Evolutionary conservation across 768 basidiomycete genomes (phyloP).

Genomic region (Cyathus striatus): DNA sequence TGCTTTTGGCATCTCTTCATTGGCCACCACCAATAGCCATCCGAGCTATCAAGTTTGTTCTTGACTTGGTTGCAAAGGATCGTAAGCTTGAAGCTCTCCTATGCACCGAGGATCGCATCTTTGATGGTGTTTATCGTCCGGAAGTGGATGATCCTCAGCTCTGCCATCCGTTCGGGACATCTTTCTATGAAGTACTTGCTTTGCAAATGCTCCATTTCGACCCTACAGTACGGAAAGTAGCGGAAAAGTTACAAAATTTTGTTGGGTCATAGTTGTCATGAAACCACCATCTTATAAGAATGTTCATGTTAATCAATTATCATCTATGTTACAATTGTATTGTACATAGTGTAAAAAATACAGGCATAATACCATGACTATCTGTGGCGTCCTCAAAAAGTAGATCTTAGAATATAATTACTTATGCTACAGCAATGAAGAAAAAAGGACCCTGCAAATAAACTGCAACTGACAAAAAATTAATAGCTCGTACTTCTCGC

Average conservation of each 20-base stretch:
- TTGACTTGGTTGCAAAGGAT: constrained; percentile 68
- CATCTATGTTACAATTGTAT: constrained; percentile 11
- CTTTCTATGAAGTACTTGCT: constrained; percentile 79
- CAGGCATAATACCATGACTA: no score
- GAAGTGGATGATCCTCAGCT: constrained; percentile 89
- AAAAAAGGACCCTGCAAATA: background rate
- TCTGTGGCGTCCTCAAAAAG: no score
- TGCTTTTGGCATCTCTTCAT: constrained; percentile 73
- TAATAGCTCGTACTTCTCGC: no score
- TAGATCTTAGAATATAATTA: background rate
- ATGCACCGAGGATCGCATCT: constrained; percentile 79
- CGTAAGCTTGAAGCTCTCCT: constrained; percentile 79
- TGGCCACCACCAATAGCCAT: constrained; percentile 69
- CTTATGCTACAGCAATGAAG: background rate
- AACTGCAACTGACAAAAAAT: no score
- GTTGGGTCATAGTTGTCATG: constrained; percentile 25
- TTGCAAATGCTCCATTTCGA: constrained; percentile 61
- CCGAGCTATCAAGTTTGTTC: constrained; percentile 71
- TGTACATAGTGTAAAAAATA: constrained; percentile 5
- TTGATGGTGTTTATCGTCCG: constrained; percentile 80
- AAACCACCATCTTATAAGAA: no score
- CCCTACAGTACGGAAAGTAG: constrained; percentile 61
- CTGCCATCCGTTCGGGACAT: constrained; percentile 76
- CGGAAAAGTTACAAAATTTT: constrained; percentile 48
- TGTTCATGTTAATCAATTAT: no score